Conservation (phyloP, 169 alveolate genomes). For the Cryptosporidium canis region DNA sequence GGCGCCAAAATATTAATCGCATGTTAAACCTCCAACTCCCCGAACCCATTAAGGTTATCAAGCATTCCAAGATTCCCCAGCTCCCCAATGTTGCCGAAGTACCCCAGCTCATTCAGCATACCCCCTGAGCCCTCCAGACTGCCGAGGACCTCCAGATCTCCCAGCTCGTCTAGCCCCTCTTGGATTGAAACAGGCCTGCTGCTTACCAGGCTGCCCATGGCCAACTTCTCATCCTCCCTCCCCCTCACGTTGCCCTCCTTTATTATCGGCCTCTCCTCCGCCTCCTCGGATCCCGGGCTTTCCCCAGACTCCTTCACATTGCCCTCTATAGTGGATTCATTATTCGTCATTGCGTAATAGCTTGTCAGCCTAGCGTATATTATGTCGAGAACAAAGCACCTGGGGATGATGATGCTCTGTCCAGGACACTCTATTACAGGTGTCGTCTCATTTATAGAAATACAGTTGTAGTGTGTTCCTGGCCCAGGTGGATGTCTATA, state of each 20-base stretch:
- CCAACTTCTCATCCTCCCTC: background rate
- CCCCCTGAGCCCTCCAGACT: background rate
- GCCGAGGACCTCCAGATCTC: background rate
- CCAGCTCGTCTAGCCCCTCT: background rate
- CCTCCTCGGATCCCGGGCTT: background rate
- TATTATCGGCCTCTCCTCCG: background rate
- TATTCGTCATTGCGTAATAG: background rate
- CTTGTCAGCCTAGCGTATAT: background rate
- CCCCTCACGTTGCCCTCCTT: background rate
- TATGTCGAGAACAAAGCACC: slow-evolving; percentile 19
- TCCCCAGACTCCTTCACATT: background rate
- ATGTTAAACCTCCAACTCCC: background rate
- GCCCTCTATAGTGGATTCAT: background rate
- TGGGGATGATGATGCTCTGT: background rate
- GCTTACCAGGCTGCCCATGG: background rate
- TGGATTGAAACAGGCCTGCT: background rate
- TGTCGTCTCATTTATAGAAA: slow-evolving; percentile 46
- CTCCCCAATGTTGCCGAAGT: slow-evolving; percentile 11
- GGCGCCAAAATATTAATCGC: background rate
- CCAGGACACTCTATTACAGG: slow-evolving; percentile 35
- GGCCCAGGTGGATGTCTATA: slow-evolving; percentile 61
- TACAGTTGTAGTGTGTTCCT: background rate
- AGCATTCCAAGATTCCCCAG: background rate
- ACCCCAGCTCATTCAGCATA: background rate
- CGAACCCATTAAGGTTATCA: background rate